Conservation (phyloP, 2,329 filamentous ascomycete genomes). For the Trichoderma simmonsii region DNA sequence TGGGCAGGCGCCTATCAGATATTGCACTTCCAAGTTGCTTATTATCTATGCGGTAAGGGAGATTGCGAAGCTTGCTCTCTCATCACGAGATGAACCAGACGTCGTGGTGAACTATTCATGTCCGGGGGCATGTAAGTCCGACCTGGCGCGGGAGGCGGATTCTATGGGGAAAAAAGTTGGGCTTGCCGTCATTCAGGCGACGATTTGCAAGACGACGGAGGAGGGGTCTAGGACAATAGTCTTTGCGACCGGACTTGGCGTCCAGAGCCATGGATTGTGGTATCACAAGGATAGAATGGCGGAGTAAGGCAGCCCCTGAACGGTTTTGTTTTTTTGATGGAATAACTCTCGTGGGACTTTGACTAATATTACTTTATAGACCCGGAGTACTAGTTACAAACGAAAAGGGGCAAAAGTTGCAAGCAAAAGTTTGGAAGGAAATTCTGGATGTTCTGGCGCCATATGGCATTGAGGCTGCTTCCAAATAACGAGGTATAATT, state of each 20-base stretch:
- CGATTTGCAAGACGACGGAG: constrained; percentile 3
- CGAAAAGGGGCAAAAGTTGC: not conserved
- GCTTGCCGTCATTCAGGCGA: not conserved
- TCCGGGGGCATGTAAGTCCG: not conserved
- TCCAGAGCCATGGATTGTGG: not conserved
- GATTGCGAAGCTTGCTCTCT: not conserved
- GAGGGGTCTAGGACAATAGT: not conserved
- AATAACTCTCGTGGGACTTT: not conserved
- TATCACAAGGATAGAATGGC: not conserved
- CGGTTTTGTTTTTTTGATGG: not conserved
- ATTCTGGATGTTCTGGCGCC: not conserved
- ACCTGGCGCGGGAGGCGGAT: not conserved
- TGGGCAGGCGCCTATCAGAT: not conserved
- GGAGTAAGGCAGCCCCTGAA: not conserved
- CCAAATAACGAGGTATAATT: not conserved
- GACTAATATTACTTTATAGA: not conserved
- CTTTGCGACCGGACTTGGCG: not conserved
- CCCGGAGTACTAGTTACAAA: constrained; percentile 1
- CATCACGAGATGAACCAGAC: not conserved
- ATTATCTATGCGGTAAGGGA: not conserved
- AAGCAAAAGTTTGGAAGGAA: constrained; percentile 3
- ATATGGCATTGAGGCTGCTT: not conserved
- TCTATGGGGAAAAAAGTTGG: not conserved
- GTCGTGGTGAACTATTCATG: constrained; percentile 3
- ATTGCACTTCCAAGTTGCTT: not conserved